Percentiles rank a stretch among this genome's conserved stretches.
phyloP scores from a whole-genome alignment of 495 filamentous ascomycete species.

The Penicillium dipodomyicola region DNA sequence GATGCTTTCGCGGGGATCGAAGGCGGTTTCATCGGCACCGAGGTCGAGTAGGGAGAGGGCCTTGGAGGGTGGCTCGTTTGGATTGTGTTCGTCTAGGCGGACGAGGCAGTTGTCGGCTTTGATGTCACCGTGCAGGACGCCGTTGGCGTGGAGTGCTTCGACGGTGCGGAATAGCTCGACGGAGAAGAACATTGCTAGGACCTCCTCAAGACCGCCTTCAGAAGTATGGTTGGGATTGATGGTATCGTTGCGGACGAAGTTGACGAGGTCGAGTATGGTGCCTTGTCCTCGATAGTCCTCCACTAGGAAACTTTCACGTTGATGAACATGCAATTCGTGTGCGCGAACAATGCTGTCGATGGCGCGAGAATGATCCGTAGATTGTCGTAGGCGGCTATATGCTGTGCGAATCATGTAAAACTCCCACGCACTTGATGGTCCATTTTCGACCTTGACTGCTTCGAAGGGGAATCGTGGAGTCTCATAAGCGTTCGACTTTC shows the following conservation, averaged over 20 bases:
- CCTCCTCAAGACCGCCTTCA: constrained; percentile 77
- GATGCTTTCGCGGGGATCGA: constrained; percentile 35
- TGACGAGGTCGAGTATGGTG: constrained; percentile 89
- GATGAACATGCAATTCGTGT: constrained; percentile 84
- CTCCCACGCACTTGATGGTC: constrained; percentile 86
- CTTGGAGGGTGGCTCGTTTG: constrained; percentile 20
- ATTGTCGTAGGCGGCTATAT: constrained; percentile 64
- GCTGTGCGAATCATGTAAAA: constrained; percentile 91
- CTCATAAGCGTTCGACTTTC: constrained; percentile 22
- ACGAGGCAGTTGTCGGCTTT: constrained; percentile 95
- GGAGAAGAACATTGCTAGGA: constrained; percentile 88
- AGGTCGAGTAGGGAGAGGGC: constrained; percentile 37
- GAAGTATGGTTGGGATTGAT: constrained; percentile 42
- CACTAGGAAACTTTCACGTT: constrained; percentile 80
- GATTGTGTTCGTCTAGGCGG: constrained; percentile 59
- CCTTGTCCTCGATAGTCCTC: constrained; percentile 88
- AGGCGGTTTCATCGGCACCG: constrained; percentile 45
- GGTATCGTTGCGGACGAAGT: constrained; percentile 69
- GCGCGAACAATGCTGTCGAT: constrained; percentile 73
- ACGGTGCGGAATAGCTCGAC: constrained; percentile 88
- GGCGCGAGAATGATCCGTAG: constrained; percentile 48
- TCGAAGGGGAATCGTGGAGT: constrained; percentile 58
- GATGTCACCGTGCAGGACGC: constrained; percentile 87
- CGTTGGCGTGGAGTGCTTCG: constrained; percentile 76
- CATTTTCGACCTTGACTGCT: constrained; percentile 85